Percentiles rank a stretch among this genome's conserved stretches.
Evolutionary conservation across 352 stramenopile species (phyloP).

Genomic region (Globisporangium lucens): DNA sequence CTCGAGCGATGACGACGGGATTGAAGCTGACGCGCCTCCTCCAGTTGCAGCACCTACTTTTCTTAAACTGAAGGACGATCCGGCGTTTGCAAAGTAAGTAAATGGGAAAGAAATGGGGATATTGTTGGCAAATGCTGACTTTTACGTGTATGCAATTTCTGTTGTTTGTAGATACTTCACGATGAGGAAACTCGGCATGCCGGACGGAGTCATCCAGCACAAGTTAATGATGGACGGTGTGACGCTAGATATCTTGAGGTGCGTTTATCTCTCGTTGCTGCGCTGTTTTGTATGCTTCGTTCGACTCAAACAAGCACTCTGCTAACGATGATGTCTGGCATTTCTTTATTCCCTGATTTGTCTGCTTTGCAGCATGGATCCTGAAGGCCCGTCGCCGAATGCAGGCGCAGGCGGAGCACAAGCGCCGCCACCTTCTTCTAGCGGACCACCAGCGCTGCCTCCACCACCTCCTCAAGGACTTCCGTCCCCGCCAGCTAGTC

Average conservation of each 20-base stretch:
- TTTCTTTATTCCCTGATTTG: background rate
- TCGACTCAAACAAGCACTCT: background rate
- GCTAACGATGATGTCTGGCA: background rate
- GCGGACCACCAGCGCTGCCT: constrained; percentile 17
- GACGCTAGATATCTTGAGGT: constrained; percentile 66
- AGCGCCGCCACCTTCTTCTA: constrained; percentile 7
- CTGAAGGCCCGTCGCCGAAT: constrained; percentile 73
- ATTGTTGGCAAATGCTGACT: too few species aligned
- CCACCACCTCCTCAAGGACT: constrained; percentile 33
- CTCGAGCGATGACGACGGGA: constrained; percentile 56
- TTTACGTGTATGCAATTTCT: background rate
- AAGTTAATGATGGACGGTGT: constrained; percentile 81
- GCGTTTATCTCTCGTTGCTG: background rate
- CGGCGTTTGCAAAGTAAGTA: constrained; percentile 62
- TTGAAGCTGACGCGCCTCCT: constrained; percentile 27
- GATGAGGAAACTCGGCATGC: constrained; percentile 81
- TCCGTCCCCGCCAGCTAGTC: constrained; percentile 25
- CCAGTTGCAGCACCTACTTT: constrained; percentile 24
- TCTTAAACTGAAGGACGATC: constrained; percentile 82
- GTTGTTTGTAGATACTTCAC: constrained; percentile 66
- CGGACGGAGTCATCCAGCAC: constrained; percentile 74
- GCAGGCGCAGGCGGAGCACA: constrained; percentile 15
- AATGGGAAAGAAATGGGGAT: background rate
- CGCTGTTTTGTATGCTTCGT: background rate
- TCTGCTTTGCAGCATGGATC: constrained; percentile 57